Evolutionary conservation across 2,329 filamentous ascomycete genomes (phyloP).

Genomic region (Penicillium brasilianum): DNA sequence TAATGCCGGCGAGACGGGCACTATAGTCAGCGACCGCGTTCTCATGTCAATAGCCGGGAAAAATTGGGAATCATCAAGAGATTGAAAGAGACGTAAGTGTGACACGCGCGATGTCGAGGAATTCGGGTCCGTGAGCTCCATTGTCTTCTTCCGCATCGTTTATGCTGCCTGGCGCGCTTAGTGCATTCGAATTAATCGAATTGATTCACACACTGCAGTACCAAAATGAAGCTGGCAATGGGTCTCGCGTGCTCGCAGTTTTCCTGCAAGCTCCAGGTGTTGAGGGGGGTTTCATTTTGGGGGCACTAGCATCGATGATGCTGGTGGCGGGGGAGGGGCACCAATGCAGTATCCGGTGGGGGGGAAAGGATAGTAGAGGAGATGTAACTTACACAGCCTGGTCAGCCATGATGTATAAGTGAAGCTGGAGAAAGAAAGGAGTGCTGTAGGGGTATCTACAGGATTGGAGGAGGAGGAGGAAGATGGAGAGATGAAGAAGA

Average conservation of each 20-base stretch:
- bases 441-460: constrained; percentile 27
- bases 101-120: constrained; percentile 7
- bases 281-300: background rate
- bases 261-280: background rate
- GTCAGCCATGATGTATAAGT: constrained; percentile 47
- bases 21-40: constrained; percentile 58
- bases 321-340: constrained; percentile 4
- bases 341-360: constrained; percentile 5
- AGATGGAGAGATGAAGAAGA: constrained; percentile 25
- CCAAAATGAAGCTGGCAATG: background rate
- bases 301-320: background rate
- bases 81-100: constrained; percentile 1
- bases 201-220: constrained; percentile 1
- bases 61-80: constrained; percentile 17
- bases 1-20: constrained; percentile 75
- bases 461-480: constrained; percentile 25
- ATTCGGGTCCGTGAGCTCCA: constrained; percentile 1
- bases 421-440: constrained; percentile 20
- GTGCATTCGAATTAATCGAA: constrained; percentile 5
- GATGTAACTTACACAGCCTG: constrained; percentile 51
- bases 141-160: background rate
- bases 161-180: background rate
- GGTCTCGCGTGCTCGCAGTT: background rate
- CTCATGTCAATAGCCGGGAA: constrained; percentile 39
- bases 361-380: constrained; percentile 3